Evolutionary conservation across 495 filamentous ascomycete species (phyloP).

Genomic region (Aspergillus asperescens): DNA sequence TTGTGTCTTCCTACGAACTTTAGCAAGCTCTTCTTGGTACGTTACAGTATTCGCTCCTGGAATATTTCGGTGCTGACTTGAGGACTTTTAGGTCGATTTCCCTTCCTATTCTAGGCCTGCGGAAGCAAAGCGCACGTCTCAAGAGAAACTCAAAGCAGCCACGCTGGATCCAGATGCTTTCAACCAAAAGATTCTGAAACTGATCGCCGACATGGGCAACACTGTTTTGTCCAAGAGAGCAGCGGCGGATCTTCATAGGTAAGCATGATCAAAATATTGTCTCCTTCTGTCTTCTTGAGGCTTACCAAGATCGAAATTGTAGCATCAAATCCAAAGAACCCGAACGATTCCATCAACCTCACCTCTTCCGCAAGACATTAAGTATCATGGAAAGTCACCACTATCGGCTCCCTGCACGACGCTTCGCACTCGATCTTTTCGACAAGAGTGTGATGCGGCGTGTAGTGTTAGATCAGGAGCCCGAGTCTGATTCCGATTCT

Average conservation of each 20-base stretch:
- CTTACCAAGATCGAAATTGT: constrained; percentile 17
- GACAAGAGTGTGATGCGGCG: constrained; percentile 79
- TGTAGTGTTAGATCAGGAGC: constrained; percentile 65
- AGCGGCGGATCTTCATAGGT: constrained; percentile 63
- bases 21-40: constrained; percentile 66
- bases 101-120: constrained; percentile 28
- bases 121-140: constrained; percentile 35
- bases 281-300: background rate
- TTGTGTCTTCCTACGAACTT: constrained; percentile 81
- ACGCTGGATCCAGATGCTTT: constrained; percentile 57
- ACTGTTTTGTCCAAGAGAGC: constrained; percentile 78
- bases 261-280: constrained; percentile 13
- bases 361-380: constrained; percentile 79
- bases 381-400: constrained; percentile 82
- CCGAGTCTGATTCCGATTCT: constrained; percentile 38
- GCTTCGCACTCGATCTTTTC: constrained; percentile 88
- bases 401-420: constrained; percentile 75
- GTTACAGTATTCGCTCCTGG: background rate
- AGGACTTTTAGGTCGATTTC: constrained; percentile 30
- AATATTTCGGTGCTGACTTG: background rate
- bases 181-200: constrained; percentile 68
- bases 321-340: constrained; percentile 63
- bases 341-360: constrained; percentile 65
- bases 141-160: constrained; percentile 40
- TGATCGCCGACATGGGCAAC: constrained; percentile 83